phyloP scores from a whole-genome alignment of 768 basidiomycete genomes.

The Obba rivulosa region DNA sequence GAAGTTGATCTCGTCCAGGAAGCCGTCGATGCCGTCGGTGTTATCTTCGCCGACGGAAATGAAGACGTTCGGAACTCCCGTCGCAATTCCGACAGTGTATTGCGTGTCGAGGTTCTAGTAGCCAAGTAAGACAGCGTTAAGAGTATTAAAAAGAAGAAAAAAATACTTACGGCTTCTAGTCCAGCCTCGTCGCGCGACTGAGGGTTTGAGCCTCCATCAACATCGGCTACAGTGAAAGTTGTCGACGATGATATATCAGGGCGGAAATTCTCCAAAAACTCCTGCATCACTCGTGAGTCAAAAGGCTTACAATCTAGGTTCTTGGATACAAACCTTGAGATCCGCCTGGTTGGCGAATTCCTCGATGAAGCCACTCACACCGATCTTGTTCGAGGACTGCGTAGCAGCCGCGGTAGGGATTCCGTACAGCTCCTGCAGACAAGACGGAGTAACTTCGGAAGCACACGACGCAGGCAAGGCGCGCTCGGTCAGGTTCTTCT shows the following conservation, averaged over 20 bases:
- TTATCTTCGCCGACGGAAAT: slow-evolving; percentile 34
- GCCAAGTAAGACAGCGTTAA: not conserved
- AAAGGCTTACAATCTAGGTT: slow-evolving; percentile 33
- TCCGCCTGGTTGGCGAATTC: slow-evolving; percentile 25
- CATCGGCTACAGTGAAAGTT: slow-evolving; percentile 13
- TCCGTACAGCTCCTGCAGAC: slow-evolving; percentile 27
- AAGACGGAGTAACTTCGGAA: slow-evolving; percentile 22
- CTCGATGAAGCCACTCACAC: slow-evolving; percentile 28
- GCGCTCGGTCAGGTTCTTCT: slow-evolving; percentile 5
- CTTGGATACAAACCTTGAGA: slow-evolving; percentile 34
- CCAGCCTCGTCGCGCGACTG: slow-evolving; percentile 8
- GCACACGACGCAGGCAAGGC: slow-evolving; percentile 18
- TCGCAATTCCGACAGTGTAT: slow-evolving; percentile 29
- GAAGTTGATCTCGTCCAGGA: slow-evolving; percentile 51
- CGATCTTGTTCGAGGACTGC: slow-evolving; percentile 23
- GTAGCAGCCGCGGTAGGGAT: slow-evolving; percentile 18
- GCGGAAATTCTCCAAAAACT: slow-evolving; percentile 33
- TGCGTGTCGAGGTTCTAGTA: slow-evolving; percentile 23
- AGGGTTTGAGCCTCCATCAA: slow-evolving; percentile 56
- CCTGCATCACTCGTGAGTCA: slow-evolving; percentile 27
- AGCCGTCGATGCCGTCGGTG: slow-evolving; percentile 19
- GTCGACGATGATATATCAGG: slow-evolving; percentile 14
- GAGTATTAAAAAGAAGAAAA: too few species aligned
- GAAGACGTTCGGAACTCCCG: slow-evolving; percentile 50
- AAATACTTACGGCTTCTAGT: not conserved